Evolutionary conservation across 257 asterid species (phyloP).

Genomic region (Fraxinus anomala): DNA sequence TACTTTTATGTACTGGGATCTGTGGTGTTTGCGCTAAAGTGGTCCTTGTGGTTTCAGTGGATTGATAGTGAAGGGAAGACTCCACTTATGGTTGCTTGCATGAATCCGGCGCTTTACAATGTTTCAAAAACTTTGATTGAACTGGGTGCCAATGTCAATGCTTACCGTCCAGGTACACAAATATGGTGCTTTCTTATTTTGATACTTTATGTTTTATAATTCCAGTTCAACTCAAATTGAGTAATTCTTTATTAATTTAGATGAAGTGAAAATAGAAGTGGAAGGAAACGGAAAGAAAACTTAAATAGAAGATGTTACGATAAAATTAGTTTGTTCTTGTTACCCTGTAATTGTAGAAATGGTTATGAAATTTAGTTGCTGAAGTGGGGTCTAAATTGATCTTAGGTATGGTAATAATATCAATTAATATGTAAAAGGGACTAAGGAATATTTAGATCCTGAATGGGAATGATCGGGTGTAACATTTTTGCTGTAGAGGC

Average conservation of each 20-base stretch:
- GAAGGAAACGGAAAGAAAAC: neutral
- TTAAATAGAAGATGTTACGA: neutral
- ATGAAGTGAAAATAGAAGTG: neutral
- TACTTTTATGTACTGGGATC: neutral
- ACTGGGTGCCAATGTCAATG: conserved; percentile 88
- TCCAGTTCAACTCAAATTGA: neutral
- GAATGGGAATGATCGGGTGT: neutral
- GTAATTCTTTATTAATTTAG: neutral
- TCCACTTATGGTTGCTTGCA: conserved; percentile 79
- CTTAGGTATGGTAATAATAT: neutral
- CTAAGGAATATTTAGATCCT: neutral
- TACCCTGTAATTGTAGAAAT: neutral
- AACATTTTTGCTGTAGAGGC: neutral
- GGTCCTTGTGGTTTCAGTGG: conserved; percentile 67
- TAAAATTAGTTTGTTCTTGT: neutral
- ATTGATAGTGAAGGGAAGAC: conserved; percentile 84
- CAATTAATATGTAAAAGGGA: neutral
- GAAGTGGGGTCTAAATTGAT: neutral
- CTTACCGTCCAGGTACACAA: conserved; percentile 74
- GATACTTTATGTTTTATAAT: neutral
- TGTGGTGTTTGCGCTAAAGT: conserved; percentile 8
- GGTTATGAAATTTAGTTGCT: neutral
- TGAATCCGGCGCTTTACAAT: conserved; percentile 62
- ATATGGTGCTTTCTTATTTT: conserved; percentile 6
- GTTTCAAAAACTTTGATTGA: conserved; percentile 84